These are phyloP conservation scores for Phyllosticta paracitricarpa DNA, from an alignment of 2,329 filamentous ascomycete species.

Conservation along the genomic window DNA sequence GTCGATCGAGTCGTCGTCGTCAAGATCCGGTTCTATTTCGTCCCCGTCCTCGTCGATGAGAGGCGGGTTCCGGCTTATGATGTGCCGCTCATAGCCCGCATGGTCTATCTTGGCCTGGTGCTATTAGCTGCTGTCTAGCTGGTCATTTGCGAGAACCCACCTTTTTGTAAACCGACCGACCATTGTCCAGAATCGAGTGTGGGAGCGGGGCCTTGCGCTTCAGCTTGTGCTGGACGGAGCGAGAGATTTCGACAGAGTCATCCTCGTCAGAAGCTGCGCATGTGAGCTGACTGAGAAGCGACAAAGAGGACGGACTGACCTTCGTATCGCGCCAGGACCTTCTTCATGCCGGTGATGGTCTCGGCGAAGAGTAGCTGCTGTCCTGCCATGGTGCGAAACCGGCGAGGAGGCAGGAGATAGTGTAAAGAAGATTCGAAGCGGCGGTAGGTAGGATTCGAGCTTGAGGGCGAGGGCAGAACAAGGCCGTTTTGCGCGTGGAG, in stretches of 20 bases:
- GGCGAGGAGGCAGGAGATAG: background rate
- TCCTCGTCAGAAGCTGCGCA: constrained; percentile 58
- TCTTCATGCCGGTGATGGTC: constrained; percentile 31
- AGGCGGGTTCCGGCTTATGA: constrained; percentile 64
- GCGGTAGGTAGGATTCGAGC: background rate
- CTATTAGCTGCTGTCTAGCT: constrained; percentile 5
- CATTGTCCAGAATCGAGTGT: constrained; percentile 20
- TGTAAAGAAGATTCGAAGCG: background rate
- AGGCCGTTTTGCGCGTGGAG: background rate
- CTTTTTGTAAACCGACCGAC: constrained; percentile 62
- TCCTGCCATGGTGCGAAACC: constrained; percentile 22
- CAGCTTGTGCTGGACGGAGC: constrained; percentile 50
- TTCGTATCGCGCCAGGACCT: constrained; percentile 12
- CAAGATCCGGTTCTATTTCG: constrained; percentile 58
- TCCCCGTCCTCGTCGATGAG: constrained; percentile 70
- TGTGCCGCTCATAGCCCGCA: constrained; percentile 60
- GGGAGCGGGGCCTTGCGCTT: constrained; percentile 53
- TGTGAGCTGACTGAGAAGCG: background rate
- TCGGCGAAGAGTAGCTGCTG: constrained; percentile 32
- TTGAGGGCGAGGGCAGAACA: background rate
- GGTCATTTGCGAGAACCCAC: constrained; percentile 34
- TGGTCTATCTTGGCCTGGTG: constrained; percentile 56
- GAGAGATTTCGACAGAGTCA: constrained; percentile 66
- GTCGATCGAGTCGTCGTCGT: constrained; percentile 56
- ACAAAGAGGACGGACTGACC: constrained; percentile 3